Evolutionary conservation across 495 filamentous ascomycete species (phyloP).

Genomic region (Penicillium atrosanguineum): DNA sequence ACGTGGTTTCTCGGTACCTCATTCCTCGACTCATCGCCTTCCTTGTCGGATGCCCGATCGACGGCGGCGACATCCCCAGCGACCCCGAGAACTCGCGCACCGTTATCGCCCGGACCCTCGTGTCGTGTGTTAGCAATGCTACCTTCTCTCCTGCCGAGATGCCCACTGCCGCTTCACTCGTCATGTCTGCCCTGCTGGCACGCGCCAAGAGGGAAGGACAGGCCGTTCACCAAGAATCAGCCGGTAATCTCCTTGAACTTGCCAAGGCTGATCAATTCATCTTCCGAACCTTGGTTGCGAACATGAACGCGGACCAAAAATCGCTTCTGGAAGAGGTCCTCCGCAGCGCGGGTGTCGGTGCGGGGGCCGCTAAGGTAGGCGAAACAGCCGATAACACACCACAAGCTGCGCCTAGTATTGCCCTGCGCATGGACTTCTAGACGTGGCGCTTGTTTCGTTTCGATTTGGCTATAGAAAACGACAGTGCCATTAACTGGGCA

Average conservation of each 20-base stretch:
- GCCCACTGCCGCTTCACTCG: constrained; percentile 63
- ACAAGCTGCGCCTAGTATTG: constrained; percentile 76
- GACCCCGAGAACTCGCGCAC: constrained; percentile 73
- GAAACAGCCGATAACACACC: constrained; percentile 35
- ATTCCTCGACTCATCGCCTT: constrained; percentile 76
- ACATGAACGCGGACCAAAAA: constrained; percentile 68
- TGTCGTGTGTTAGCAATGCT: constrained; percentile 60
- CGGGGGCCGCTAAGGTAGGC: constrained; percentile 25
- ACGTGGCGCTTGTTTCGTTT: neutral
- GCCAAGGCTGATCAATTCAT: constrained; percentile 67
- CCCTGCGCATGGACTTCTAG: constrained; percentile 88
- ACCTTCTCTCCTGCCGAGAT: constrained; percentile 46
- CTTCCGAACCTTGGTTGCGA: constrained; percentile 73
- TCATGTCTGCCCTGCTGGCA: constrained; percentile 76
- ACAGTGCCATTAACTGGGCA: neutral
- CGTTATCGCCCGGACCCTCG: constrained; percentile 69
- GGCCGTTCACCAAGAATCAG: constrained; percentile 64
- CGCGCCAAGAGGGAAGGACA: constrained; percentile 57
- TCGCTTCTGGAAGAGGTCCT: constrained; percentile 82
- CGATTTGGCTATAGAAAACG: neutral
- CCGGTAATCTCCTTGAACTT: constrained; percentile 72
- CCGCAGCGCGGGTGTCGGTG: constrained; percentile 49
- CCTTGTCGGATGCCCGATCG: constrained; percentile 59
- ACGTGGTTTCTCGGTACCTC: constrained; percentile 69
- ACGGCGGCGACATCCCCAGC: constrained; percentile 47